Evolutionary conservation across 768 basidiomycete species (phyloP).

Genomic region (Mycena chlorophos): DNA sequence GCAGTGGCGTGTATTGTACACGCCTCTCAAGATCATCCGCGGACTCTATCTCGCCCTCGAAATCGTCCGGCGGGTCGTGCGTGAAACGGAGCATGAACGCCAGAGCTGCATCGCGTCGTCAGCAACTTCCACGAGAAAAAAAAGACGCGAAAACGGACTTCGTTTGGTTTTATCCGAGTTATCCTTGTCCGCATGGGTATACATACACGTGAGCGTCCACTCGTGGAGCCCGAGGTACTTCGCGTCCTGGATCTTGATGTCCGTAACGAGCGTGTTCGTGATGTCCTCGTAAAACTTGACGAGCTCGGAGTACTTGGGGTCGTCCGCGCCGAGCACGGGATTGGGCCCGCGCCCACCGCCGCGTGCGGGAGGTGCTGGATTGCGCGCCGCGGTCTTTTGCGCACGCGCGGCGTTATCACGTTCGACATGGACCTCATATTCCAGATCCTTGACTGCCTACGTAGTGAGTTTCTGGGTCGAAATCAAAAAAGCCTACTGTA

Average conservation of each 20-base stretch:
- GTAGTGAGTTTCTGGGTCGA: background rate
- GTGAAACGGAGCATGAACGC: constrained; percentile 58
- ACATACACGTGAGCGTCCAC: constrained; percentile 65
- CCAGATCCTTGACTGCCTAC: constrained; percentile 49
- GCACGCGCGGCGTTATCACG: constrained; percentile 53
- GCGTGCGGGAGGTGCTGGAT: constrained; percentile 27
- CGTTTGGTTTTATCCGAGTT: constrained; percentile 35
- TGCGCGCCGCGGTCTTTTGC: constrained; percentile 40
- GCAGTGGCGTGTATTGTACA: constrained; percentile 62
- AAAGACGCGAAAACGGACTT: constrained; percentile 31
- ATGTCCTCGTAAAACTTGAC: constrained; percentile 84
- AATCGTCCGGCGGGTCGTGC: constrained; percentile 37
- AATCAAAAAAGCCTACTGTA: background rate
- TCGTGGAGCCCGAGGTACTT: constrained; percentile 54
- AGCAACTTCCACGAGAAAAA: constrained; percentile 1
- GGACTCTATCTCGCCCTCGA: constrained; percentile 29
- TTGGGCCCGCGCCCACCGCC: constrained; percentile 37
- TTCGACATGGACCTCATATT: constrained; percentile 61
- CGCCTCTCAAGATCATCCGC: constrained; percentile 44
- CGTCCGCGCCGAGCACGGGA: constrained; percentile 40
- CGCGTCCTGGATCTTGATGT: constrained; percentile 45
- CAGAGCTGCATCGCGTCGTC: constrained; percentile 45
- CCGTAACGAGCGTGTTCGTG: constrained; percentile 73
- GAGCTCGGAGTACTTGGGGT: constrained; percentile 59
- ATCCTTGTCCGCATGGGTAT: constrained; percentile 48